Percentiles rank a stretch among this genome's conserved stretches.
These are phyloP conservation scores for Kazachstania sp. DNA, from an alignment of 1,139 yeast genomes.

Conservation along the genomic window DNA sequence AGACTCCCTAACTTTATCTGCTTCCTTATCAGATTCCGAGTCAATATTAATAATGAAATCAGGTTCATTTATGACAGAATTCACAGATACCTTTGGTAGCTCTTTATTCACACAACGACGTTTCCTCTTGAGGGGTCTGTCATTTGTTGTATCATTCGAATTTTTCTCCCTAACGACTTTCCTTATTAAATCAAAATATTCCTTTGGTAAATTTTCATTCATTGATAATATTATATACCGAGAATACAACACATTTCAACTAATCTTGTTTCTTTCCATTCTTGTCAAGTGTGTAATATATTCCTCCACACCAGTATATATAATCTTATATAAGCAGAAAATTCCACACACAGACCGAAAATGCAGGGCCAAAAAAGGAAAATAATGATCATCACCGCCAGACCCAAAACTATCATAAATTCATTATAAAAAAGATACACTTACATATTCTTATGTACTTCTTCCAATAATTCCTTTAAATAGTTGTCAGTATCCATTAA, in stretches of 20 bases:
- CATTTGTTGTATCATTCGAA: slow-evolving; percentile 4
- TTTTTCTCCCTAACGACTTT: slow-evolving; percentile 32
- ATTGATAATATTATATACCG: not conserved
- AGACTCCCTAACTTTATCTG: not conserved
- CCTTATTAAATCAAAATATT: slow-evolving; percentile 33
- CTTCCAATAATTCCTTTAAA: slow-evolving; percentile 5
- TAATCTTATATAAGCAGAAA: too few species aligned
- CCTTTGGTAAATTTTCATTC: slow-evolving; percentile 30
- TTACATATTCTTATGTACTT: slow-evolving; percentile 6
- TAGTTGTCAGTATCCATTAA: slow-evolving; percentile 5
- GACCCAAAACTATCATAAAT: too few species aligned
- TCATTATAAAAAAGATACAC: not conserved
- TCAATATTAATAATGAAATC: not conserved
- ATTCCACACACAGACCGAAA: too few species aligned
- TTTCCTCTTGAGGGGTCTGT: slow-evolving; percentile 17
- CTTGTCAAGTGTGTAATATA: not conserved
- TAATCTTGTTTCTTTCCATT: not conserved
- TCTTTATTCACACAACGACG: slow-evolving; percentile 4
- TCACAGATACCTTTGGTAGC: not conserved
- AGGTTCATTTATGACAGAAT: not conserved
- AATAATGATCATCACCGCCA: too few species aligned
- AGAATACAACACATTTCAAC: not conserved
- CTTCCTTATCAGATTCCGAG: slow-evolving; percentile 19
- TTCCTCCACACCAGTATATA: too few species aligned
- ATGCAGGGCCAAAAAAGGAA: too few species aligned